Percentiles rank a stretch among this genome's conserved stretches.
These are phyloP conservation scores for Sanguinoderma infundibulare DNA, from an alignment of 1,284 basidiomycete genomes.

Conservation along the genomic window DNA sequence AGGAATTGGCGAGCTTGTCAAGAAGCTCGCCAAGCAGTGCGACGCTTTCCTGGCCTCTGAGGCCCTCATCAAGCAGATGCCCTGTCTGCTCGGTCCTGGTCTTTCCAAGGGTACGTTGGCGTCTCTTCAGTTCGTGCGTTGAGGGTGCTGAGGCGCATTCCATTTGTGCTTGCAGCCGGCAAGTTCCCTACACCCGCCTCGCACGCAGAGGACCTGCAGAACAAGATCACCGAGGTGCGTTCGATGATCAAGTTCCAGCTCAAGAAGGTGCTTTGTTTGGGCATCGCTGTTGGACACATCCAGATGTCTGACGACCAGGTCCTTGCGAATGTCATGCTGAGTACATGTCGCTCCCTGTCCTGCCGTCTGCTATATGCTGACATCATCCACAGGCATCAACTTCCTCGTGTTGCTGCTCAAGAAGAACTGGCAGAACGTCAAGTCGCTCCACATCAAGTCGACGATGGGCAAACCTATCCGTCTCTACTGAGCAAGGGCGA, in stretches of 20 bases:
- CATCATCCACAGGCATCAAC: constrained; percentile 81
- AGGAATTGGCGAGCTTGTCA: no score
- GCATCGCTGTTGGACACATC: no score
- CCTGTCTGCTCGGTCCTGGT: constrained; percentile 3
- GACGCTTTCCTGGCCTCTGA: no score
- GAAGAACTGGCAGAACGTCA: constrained; percentile 99
- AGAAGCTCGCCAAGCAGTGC: no score
- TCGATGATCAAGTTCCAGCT: no score
- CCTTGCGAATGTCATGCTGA: no score
- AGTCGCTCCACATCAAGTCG: constrained; percentile 97
- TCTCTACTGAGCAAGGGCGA: constrained; percentile 86
- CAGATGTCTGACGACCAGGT: no score
- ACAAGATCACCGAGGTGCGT: no score
- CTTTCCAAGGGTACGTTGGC: constrained; percentile 1
- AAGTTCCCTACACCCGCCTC: constrained; percentile 97
- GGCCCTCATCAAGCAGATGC: no score
- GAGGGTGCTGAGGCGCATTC: neutral
- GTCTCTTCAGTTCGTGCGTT: neutral
- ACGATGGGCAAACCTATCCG: constrained; percentile 99
- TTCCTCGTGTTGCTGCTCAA: no score
- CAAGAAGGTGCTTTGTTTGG: no score
- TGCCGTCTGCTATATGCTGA: constrained; percentile 4
- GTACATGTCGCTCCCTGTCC: neutral
- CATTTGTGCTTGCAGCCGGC: constrained; percentile 79
- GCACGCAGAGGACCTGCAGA: no score